phyloP scores from a whole-genome alignment of 2,329 filamentous ascomycete genomes.

The Beauveria medogensis region DNA sequence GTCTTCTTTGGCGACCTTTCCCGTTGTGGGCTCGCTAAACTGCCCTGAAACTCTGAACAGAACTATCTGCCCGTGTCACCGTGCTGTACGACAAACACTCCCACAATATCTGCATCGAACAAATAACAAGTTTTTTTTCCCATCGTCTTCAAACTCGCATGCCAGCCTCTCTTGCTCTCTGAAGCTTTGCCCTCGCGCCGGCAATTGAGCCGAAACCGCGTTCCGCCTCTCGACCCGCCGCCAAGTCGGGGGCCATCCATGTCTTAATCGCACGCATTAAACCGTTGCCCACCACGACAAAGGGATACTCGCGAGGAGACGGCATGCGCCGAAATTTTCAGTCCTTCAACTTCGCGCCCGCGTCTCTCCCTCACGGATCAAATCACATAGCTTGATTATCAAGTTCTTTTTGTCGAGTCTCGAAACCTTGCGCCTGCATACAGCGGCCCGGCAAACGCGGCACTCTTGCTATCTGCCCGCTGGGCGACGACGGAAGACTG shows the following conservation, averaged over 20 bases:
- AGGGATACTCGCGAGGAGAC: not conserved
- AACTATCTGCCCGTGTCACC: not conserved
- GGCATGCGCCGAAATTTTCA: not conserved
- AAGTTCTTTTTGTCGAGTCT: not conserved
- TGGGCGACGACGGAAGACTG: not conserved
- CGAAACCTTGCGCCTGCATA: not conserved
- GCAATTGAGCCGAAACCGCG: conserved; percentile 2
- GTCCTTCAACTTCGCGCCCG: not conserved
- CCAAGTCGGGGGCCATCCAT: not conserved
- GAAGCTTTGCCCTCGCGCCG: not conserved
- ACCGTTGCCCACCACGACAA: not conserved
- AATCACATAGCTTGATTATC: not conserved
- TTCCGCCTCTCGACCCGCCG: not conserved
- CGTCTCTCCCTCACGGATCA: not conserved
- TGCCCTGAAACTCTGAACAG: not conserved
- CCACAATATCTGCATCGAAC: not conserved
- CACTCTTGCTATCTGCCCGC: not conserved
- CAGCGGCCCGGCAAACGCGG: not conserved
- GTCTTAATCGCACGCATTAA: not conserved
- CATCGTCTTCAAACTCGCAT: not conserved
- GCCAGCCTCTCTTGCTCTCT: not conserved
- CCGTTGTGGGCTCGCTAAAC: not conserved
- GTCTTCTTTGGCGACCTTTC: not conserved
- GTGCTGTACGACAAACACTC: not conserved
- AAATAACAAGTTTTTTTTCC: not conserved